Base-by-base conservation (phyloP, 306 rosid species). In the Cucurbita pepo region DNA sequence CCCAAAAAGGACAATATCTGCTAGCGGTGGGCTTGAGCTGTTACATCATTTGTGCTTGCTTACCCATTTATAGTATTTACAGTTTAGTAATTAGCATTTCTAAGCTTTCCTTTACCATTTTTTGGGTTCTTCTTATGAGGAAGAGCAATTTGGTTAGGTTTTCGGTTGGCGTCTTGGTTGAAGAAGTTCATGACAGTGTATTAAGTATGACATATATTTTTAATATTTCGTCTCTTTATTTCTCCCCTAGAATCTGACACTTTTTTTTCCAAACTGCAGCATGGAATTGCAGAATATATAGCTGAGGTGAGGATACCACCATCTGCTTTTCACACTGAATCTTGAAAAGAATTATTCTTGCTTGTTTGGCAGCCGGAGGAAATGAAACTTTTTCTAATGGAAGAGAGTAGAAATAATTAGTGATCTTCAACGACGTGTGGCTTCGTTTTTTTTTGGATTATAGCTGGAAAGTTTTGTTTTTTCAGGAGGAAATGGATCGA, bases 401-500 rank as follows among this genome's bases (percentile, higher is more conserved):
- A 19, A 45, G 36, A 43, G 52, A 64, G 15, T 65, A 65, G 9
- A 65, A 45, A 10, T 21, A 41, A 44, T 44, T 14, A 44, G 19
- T 8, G 5, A 69, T 15, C 57, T 47, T 48, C 57, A 47, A 25
- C 47, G 40, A 13, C 7, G 56, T 54, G 22, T 69, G 16, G 11
- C 48, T 48, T 69, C 2, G 12, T 22, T 67, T 48, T 67, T 67
- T 0, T 48, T 51, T 25, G 21, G 38, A 14, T 8, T 13, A 22
- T 5, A 13, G 5, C 47, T 45, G 13, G 44, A 14, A 67, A 3
- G 1, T 50, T 19, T 51, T 7, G 52, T 84, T 66, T 75, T 79
- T 80, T 60, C 90, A 94, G 99, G 99, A 94, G 85, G 99, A 94
- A 87, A 94, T 94, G 97, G 96, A 94, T 50, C 81, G 99, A 60